Percentiles rank a stretch among this genome's conserved stretches.
These are phyloP conservation scores for Rubroboletus pulcherrimus DNA, from an alignment of 768 basidiomycete species.

Conservation along the genomic window DNA sequence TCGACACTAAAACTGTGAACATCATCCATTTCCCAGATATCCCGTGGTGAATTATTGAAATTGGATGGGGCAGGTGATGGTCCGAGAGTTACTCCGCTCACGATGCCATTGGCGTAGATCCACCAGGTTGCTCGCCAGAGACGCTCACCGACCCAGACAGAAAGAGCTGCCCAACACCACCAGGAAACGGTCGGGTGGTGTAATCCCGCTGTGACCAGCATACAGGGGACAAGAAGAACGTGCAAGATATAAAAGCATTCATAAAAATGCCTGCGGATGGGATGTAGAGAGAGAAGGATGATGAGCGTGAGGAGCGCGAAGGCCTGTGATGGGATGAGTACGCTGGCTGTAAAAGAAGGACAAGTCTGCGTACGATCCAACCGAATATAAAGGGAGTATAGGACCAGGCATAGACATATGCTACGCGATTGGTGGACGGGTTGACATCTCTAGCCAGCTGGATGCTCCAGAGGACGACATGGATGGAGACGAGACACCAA, in stretches of 20 bases:
- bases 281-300: constrained; percentile 46
- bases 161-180: constrained; percentile 66
- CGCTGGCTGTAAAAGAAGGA: background rate
- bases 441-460: constrained; percentile 55
- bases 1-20: constrained; percentile 7
- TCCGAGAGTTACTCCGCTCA: constrained; percentile 26
- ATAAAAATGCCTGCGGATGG: constrained; percentile 51
- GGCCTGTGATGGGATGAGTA: constrained; percentile 38
- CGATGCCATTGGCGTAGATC: constrained; percentile 55
- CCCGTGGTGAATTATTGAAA: background rate
- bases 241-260: constrained; percentile 67
- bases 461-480: constrained; percentile 66
- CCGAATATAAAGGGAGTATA: constrained; percentile 64
- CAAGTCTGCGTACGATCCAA: constrained; percentile 42
- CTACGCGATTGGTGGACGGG: constrained; percentile 37
- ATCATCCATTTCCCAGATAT: constrained; percentile 27
- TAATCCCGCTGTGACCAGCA: constrained; percentile 55
- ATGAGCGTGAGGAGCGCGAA: constrained; percentile 53
- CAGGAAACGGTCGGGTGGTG: constrained; percentile 65
- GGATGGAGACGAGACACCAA: constrained; percentile 57
- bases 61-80: background rate
- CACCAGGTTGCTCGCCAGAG: constrained; percentile 52
- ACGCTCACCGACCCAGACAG: constrained; percentile 63
- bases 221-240: constrained; percentile 58
- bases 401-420: constrained; percentile 50